Conservation (phyloP, 2,329 filamentous ascomycete genomes). For the Epichloe glyceriae region DNA sequence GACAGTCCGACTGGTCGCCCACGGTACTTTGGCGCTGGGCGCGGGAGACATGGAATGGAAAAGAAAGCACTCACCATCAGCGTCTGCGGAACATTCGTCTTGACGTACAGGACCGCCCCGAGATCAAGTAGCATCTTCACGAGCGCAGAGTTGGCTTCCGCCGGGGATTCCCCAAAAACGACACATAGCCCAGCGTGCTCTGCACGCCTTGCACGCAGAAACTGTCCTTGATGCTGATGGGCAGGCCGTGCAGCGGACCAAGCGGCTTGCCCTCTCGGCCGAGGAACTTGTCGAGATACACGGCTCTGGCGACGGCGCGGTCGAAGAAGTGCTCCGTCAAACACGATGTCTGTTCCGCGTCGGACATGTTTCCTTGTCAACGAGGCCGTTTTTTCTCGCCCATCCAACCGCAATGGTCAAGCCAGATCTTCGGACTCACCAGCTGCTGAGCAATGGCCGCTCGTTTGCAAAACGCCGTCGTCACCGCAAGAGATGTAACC, state of each 20-base stretch:
- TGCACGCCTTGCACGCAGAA: conserved; percentile 11
- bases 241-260: conserved; percentile 14
- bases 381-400: no score
- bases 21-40: background rate
- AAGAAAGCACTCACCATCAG: conserved; percentile 37
- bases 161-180: conserved; percentile 13
- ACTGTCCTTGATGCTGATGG: conserved; percentile 16
- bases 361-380: no score
- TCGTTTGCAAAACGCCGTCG: conserved; percentile 18
- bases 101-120: conserved; percentile 18
- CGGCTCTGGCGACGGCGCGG: conserved; percentile 10
- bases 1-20: no score
- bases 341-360: conserved; percentile 16
- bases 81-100: conserved; percentile 43
- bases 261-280: conserved; percentile 6
- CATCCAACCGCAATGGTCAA: no score
- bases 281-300: conserved; percentile 8
- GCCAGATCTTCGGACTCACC: conserved; percentile 8
- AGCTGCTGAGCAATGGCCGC: conserved; percentile 17
- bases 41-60: background rate
- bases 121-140: conserved; percentile 14
- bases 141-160: conserved; percentile 11
- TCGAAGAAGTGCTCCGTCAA: conserved; percentile 34
- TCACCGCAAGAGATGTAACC: conserved; percentile 23
- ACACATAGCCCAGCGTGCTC: conserved; percentile 14